phyloP scores from a whole-genome alignment of 805 yeast species.

The Kodamaea lidongshanica region DNA sequence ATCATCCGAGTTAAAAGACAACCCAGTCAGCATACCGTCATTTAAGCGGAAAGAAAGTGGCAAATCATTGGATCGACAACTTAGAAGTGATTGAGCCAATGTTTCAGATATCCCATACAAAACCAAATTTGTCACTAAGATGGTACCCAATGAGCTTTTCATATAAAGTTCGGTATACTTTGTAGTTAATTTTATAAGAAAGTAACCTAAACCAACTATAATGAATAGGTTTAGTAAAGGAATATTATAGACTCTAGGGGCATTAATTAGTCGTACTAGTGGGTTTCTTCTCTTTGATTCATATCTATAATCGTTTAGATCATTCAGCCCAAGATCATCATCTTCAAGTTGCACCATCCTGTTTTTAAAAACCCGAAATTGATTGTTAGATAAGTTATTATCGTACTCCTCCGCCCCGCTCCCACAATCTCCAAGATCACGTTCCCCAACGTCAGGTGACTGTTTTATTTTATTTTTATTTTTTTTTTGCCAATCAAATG shows the following conservation, averaged over 20 bases:
- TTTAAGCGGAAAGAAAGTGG: slow-evolving; percentile 16
- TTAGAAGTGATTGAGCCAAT: slow-evolving; percentile 66
- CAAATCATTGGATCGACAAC: slow-evolving; percentile 21
- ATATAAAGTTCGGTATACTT: slow-evolving; percentile 57
- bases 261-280: slow-evolving; percentile 20
- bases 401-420: no score
- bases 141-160: slow-evolving; percentile 64
- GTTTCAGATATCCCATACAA: slow-evolving; percentile 89
- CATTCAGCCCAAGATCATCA: no score
- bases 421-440: no score
- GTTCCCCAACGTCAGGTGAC: slow-evolving; percentile 3
- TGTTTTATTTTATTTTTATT: slow-evolving; percentile 8
- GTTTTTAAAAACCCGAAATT: no score
- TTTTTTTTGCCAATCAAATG: slow-evolving; percentile 31
- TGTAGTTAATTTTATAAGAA: slow-evolving; percentile 49
- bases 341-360: no score
- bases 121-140: slow-evolving; percentile 71
- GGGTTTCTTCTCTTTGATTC: slow-evolving; percentile 2
- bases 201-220: slow-evolving; percentile 41
- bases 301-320: no score
- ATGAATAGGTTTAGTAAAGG: slow-evolving; percentile 55
- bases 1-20: slow-evolving; percentile 19
- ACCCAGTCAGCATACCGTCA: slow-evolving; percentile 9
- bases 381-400: no score
- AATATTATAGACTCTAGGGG: slow-evolving; percentile 38